phyloP scores from a whole-genome alignment of 2,329 filamentous ascomycete genomes.

The Apiospora phragmitis region DNA sequence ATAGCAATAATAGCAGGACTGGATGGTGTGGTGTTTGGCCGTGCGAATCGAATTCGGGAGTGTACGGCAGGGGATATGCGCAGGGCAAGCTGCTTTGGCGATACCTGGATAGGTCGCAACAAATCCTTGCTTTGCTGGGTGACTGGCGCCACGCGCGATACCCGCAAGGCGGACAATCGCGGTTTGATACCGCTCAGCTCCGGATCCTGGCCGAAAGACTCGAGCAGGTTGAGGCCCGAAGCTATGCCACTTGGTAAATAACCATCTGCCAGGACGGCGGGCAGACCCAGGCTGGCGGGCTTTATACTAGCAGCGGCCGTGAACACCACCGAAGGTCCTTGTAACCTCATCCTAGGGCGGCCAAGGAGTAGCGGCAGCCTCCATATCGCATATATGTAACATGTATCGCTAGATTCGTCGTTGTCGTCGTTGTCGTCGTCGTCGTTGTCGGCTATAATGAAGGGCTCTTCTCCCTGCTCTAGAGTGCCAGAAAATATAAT shows the following conservation, averaged over 20 bases:
- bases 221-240: constrained; percentile 73
- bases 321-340: constrained; percentile 67
- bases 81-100: constrained; percentile 58
- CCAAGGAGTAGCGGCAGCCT: constrained; percentile 58
- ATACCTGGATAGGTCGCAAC: constrained; percentile 63
- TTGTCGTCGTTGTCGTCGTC: constrained; percentile 17
- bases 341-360: constrained; percentile 64
- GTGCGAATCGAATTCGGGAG: constrained; percentile 71
- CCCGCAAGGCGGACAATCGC: constrained; percentile 70
- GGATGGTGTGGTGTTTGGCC: constrained; percentile 58
- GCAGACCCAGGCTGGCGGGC: constrained; percentile 45
- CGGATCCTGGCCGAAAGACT: constrained; percentile 68
- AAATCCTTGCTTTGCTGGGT: constrained; percentile 60
- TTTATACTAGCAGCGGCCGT: constrained; percentile 61
- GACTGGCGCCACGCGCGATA: constrained; percentile 72
- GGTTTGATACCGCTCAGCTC: constrained; percentile 62
- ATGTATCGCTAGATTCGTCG: constrained; percentile 26
- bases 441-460: constrained; percentile 48
- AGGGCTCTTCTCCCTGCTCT: constrained; percentile 49
- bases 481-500: constrained; percentile 59
- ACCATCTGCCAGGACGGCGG: constrained; percentile 50
- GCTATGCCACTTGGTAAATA: constrained; percentile 71
- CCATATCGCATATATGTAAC: constrained; percentile 58
- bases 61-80: constrained; percentile 70
- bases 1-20: constrained; percentile 66